phyloP scores from a whole-genome alignment of 2,329 filamentous ascomycete species.

The Botrytis paeoniae region DNA sequence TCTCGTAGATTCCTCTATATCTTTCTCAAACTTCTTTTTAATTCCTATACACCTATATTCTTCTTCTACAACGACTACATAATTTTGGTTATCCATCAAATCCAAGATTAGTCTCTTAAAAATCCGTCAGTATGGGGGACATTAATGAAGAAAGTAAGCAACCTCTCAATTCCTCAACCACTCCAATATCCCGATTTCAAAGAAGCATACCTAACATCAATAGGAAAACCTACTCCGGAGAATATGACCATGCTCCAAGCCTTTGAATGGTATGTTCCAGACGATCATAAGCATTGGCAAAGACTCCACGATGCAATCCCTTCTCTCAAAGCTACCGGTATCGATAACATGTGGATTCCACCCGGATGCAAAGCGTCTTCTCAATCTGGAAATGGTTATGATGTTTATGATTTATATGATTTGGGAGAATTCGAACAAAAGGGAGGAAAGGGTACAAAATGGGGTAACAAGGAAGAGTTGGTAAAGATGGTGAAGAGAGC shows the following conservation, averaged over 20 bases:
- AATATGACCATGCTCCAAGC: constrained; percentile 63
- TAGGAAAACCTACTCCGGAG: constrained; percentile 40
- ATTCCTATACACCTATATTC: not conserved
- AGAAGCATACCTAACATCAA: not conserved
- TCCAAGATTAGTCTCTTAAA: not conserved
- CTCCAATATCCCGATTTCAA: not conserved
- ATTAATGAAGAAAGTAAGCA: constrained; percentile 13
- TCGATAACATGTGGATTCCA: constrained; percentile 65
- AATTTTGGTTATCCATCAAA: not conserved
- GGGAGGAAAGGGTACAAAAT: constrained; percentile 60
- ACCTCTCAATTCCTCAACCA: not conserved
- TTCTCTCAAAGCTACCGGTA: constrained; percentile 55
- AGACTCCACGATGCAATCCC: constrained; percentile 53
- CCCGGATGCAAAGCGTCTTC: constrained; percentile 67
- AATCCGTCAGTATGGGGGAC: constrained; percentile 16
- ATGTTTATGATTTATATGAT: constrained; percentile 68
- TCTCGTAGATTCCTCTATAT: not conserved
- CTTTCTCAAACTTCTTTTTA: too few species aligned
- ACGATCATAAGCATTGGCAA: constrained; percentile 58
- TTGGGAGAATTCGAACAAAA: constrained; percentile 73
- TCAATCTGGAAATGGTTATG: constrained; percentile 63
- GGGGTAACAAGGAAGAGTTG: constrained; percentile 63
- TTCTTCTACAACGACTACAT: not conserved
- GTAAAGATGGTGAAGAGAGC: constrained; percentile 50
- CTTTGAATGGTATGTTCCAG: constrained; percentile 71